These are phyloP conservation scores for Macaranga tanarius DNA, from an alignment of 441 rosid genomes.

Conservation along the genomic window DNA sequence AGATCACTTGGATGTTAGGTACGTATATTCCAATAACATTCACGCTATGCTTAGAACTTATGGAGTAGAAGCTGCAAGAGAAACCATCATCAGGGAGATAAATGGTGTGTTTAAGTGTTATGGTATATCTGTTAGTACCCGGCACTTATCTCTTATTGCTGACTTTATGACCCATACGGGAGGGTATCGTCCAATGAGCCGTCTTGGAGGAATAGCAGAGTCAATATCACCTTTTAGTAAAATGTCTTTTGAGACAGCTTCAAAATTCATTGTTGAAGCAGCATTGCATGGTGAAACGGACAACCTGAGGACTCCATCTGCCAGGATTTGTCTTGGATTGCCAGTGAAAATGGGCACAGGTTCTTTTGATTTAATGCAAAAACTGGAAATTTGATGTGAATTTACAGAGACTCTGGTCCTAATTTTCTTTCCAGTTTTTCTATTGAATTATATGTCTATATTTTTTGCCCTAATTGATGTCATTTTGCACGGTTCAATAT, in stretches of 20 bases:
- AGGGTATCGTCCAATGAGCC: slow-evolving; percentile 88
- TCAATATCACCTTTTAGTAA: slow-evolving; percentile 79
- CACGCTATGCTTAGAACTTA: slow-evolving; percentile 71
- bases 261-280: slow-evolving; percentile 90
- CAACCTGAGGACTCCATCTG: slow-evolving; percentile 77
- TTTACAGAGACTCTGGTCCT: neutral
- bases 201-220: slow-evolving; percentile 86
- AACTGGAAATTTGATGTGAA: slow-evolving; percentile 45
- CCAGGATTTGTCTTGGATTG: slow-evolving; percentile 89
- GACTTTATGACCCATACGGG: slow-evolving; percentile 93
- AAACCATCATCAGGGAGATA: slow-evolving; percentile 81
- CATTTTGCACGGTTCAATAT: neutral
- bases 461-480: neutral
- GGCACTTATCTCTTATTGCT: slow-evolving; percentile 82
- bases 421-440: neutral
- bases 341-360: slow-evolving; percentile 95
- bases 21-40: slow-evolving; percentile 75
- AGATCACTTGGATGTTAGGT: slow-evolving; percentile 72
- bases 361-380: slow-evolving; percentile 82
- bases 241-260: slow-evolving; percentile 94
- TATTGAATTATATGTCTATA: neutral
- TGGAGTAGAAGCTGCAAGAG: slow-evolving; percentile 96
- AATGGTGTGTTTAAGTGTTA: slow-evolving; percentile 81
- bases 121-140: slow-evolving; percentile 71
- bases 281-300: slow-evolving; percentile 70